phyloP scores from a whole-genome alignment of 2,329 filamentous ascomycete species.

The Penicillium glabrum region DNA sequence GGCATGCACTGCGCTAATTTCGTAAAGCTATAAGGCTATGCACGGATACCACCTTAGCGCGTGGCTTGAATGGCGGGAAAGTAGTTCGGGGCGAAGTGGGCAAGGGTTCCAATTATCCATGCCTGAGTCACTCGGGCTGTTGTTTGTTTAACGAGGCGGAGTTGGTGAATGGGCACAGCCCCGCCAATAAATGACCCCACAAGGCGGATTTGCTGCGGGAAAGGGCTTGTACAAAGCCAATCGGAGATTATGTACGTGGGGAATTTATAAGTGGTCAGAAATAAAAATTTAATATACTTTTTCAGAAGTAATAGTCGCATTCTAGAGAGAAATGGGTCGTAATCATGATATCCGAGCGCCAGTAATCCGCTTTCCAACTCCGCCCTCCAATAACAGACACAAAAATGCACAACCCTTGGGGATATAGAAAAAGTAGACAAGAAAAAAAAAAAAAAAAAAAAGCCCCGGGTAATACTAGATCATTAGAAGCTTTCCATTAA shows the following conservation, averaged over 20 bases:
- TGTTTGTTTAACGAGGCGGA: neutral
- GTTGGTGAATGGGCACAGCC: neutral
- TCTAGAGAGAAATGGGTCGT: neutral
- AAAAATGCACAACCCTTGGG: neutral
- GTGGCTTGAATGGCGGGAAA: neutral
- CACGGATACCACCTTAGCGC: neutral
- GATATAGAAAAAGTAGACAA: neutral
- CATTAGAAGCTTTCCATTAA: neutral
- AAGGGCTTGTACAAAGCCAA: neutral
- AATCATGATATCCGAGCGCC: neutral
- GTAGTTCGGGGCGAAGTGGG: neutral
- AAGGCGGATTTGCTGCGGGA: neutral
- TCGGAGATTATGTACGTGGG: neutral
- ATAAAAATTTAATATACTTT: neutral
- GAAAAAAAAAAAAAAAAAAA: neutral
- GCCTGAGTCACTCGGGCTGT: neutral
- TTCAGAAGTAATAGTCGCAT: neutral
- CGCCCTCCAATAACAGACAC: neutral
- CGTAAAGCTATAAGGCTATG: neutral
- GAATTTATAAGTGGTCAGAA: neutral
- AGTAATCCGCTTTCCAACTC: neutral
- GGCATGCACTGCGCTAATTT: neutral
- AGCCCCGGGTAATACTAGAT: neutral
- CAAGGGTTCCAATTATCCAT: neutral
- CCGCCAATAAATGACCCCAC: neutral